Conservation (phyloP, 805 yeast genomes). For the Candida nanaspora region DNA sequence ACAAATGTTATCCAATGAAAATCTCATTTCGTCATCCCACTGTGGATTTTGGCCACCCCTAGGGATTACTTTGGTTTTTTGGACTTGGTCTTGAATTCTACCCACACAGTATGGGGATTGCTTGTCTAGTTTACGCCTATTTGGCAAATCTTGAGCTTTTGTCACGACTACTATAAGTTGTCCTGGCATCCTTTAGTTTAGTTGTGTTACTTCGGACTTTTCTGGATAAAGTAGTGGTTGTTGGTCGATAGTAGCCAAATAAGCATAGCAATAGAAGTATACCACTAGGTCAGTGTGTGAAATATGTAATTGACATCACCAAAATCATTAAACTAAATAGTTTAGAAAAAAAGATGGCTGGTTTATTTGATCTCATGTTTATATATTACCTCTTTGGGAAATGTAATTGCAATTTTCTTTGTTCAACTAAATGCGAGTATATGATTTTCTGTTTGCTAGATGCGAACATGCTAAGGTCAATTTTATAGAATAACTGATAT, state of each 20-base stretch:
- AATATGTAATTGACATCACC: no score
- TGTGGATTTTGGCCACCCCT: constrained; percentile 94
- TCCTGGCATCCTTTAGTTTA: background rate
- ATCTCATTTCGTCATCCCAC: constrained; percentile 75
- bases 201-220: background rate
- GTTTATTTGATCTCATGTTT: background rate
- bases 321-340: no score
- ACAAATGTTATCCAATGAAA: constrained; percentile 55
- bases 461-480: no score
- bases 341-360: background rate
- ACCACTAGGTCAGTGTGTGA: no score
- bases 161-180: constrained; percentile 49
- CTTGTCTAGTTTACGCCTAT: constrained; percentile 79
- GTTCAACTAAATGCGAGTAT: background rate
- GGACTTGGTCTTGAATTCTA: constrained; percentile 74
- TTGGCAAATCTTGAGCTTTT: constrained; percentile 81
- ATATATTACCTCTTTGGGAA: background rate
- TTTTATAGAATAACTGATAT: no score
- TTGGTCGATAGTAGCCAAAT: no score
- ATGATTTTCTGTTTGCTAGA: no score
- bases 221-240: background rate
- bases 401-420: background rate
- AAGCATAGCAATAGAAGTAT: no score
- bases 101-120: constrained; percentile 88
- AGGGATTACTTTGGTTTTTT: constrained; percentile 66